These are phyloP conservation scores for Eucalyptus fibrosa DNA, from an alignment of 345 rosid genomes.

Conservation along the genomic window DNA sequence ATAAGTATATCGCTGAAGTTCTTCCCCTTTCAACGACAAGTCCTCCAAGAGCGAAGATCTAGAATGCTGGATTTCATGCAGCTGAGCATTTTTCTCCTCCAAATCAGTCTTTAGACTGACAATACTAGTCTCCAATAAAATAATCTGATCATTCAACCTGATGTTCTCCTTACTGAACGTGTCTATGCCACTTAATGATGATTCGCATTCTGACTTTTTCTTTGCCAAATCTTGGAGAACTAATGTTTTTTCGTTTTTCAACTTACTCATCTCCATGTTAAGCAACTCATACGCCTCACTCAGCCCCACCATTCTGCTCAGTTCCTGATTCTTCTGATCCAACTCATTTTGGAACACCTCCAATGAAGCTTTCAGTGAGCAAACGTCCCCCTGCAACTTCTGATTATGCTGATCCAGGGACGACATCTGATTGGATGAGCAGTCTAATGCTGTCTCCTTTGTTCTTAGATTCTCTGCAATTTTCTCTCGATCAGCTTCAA, in stretches of 20 bases:
- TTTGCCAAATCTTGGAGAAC: constrained; percentile 38
- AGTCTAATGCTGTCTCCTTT: constrained; percentile 14
- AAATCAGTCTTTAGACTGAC: constrained; percentile 35
- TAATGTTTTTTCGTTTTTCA: constrained; percentile 13
- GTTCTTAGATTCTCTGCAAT: constrained; percentile 14
- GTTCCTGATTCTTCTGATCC: constrained; percentile 7
- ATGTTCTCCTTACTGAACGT: constrained; percentile 14
- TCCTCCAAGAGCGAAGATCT: constrained; percentile 29
- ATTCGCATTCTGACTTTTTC: constrained; percentile 23
- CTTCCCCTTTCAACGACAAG: constrained; percentile 22
- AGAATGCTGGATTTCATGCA: constrained; percentile 30
- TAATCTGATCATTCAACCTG: constrained; percentile 25
- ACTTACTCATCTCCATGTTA: constrained; percentile 15
- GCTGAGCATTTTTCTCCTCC: constrained; percentile 30
- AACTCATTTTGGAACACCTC: constrained; percentile 10
- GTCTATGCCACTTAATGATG: constrained; percentile 7
- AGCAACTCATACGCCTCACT: constrained; percentile 17
- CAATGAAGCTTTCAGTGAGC: constrained; percentile 8
- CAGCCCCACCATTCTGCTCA: constrained; percentile 5
- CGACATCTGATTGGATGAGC: constrained; percentile 1
- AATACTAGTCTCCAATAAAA: constrained; percentile 34
- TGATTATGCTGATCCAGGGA: constrained; percentile 11
- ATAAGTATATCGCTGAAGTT: constrained; percentile 18
- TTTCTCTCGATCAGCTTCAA: constrained; percentile 15
- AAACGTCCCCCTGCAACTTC: constrained; percentile 7